These are phyloP conservation scores for Inonotus hispidus DNA, from an alignment of 1,284 basidiomycete genomes.

Conservation along the genomic window DNA sequence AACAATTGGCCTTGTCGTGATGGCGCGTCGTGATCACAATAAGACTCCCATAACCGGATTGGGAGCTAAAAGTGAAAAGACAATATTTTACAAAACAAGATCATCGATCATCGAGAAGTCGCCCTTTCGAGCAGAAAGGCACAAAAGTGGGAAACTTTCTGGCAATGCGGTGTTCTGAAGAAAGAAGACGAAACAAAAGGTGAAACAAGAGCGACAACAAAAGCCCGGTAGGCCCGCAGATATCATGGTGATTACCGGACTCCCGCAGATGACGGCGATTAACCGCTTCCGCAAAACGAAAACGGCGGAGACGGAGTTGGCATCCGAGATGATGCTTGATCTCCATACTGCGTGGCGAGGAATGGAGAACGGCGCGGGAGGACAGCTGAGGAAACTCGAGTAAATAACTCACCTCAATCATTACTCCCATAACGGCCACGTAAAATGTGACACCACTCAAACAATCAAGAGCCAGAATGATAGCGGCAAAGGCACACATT, in stretches of 20 bases:
- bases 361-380: conserved; percentile 17
- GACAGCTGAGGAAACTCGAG: background rate
- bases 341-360: background rate
- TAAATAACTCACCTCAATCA: conserved; percentile 75
- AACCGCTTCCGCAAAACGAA: background rate
- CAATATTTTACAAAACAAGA: background rate
- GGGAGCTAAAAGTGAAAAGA: background rate
- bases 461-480: conserved; percentile 85
- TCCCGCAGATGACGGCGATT: background rate
- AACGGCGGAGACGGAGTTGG: background rate
- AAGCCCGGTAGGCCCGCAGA: background rate
- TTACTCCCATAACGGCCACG: conserved; percentile 82
- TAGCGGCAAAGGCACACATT: conserved; percentile 90
- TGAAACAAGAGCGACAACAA: background rate
- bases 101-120: background rate
- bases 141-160: background rate
- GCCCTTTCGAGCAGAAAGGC: background rate
- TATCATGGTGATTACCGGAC: background rate
- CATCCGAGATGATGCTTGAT: background rate
- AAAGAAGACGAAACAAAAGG: background rate
- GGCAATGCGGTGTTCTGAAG: too few species aligned
- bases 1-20: background rate
- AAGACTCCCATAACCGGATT: background rate
- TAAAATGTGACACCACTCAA: conserved; percentile 89
- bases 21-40: background rate